Conservation (phyloP, 345 rosid genomes). For the Mallotus nudiflorus region DNA sequence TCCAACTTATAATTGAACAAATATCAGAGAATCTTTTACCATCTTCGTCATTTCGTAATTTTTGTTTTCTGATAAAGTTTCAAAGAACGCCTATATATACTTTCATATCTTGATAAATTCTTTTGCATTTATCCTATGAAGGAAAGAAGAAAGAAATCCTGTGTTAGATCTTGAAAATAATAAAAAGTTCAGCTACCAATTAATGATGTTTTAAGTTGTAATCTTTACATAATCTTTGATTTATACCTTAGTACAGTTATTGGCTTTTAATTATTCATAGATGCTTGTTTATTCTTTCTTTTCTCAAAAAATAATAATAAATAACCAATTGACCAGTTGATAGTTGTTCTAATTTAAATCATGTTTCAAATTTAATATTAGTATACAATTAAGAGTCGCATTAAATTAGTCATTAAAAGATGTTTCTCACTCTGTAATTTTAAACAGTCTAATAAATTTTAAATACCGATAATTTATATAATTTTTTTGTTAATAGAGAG, state of each 20-base stretch:
- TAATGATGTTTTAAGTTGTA: slow-evolving; percentile 7
- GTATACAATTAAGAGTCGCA: no score
- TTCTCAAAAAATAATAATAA: not conserved
- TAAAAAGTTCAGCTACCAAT: not conserved
- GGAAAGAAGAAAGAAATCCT: not conserved
- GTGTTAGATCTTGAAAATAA: not conserved
- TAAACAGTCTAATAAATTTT: no score
- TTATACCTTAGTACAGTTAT: not conserved
- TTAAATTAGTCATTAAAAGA: no score
- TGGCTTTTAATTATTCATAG: not conserved
- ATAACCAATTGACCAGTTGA: no score
- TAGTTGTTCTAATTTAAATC: no score
- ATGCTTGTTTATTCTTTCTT: not conserved
- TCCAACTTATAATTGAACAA: slow-evolving; percentile 34
- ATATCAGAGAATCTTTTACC: slow-evolving; percentile 41
- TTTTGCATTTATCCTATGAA: not conserved
- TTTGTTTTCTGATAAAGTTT: not conserved
- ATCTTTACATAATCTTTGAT: slow-evolving; percentile 9
- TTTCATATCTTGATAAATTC: not conserved
- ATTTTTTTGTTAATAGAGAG: no score
- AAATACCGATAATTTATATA: no score
- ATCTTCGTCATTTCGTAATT: not conserved
- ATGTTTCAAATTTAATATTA: no score
- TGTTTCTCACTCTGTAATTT: no score
- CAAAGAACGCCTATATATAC: not conserved